phyloP scores from a whole-genome alignment of 495 filamentous ascomycete genomes.

The Trichoderma erinaceum region DNA sequence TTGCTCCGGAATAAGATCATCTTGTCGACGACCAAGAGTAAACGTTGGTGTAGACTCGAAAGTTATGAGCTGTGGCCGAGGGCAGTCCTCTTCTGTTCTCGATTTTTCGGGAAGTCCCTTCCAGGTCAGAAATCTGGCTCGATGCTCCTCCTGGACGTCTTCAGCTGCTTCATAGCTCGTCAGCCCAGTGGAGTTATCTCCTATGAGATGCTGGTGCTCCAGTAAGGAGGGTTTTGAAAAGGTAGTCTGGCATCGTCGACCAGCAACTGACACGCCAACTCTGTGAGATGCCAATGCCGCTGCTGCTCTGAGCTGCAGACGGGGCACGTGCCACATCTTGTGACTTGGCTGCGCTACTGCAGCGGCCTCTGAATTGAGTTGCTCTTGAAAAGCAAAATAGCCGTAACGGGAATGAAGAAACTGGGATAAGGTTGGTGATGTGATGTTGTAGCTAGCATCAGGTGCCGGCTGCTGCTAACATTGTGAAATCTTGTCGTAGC shows the following conservation, averaged over 20 bases:
- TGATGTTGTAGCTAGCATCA: not conserved
- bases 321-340: constrained; percentile 11
- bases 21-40: constrained; percentile 82
- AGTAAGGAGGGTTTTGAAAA: not conserved
- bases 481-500: not conserved
- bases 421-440: not conserved
- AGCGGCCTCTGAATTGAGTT: not conserved
- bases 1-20: constrained; percentile 47
- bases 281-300: not conserved
- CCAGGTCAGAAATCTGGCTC: constrained; percentile 38
- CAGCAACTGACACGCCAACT: not conserved
- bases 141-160: constrained; percentile 37
- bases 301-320: not conserved
- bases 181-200: not conserved
- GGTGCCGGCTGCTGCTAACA: not conserved
- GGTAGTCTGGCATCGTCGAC: not conserved
- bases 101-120: constrained; percentile 30
- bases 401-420: not conserved
- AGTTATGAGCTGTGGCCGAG: constrained; percentile 64
- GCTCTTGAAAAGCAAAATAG: not conserved
- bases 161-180: constrained; percentile 23
- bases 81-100: constrained; percentile 10
- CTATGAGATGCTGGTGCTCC: constrained; percentile 7
- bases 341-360: not conserved
- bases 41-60: constrained; percentile 82